phyloP scores from a whole-genome alignment of 306 rosid species.

The Casuarina glauca region DNA sequence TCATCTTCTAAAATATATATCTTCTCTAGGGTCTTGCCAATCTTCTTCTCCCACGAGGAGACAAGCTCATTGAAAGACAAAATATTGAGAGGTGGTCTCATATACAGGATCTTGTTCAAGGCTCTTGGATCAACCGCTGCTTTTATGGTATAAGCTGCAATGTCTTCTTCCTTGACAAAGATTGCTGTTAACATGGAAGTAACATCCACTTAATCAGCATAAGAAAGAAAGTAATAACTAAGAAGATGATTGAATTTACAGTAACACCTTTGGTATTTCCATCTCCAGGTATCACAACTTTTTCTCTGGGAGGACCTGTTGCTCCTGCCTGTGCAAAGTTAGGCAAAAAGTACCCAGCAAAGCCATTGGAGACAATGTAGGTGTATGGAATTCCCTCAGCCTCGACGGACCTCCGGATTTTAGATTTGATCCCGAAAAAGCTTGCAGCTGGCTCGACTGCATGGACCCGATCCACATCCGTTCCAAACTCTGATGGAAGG shows the following conservation, averaged over 20 bases:
- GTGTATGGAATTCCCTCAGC: constrained; percentile 40
- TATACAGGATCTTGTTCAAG: constrained; percentile 38
- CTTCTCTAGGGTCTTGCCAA: constrained; percentile 39
- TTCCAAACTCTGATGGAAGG: constrained; percentile 50
- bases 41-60: constrained; percentile 48
- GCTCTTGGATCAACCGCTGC: constrained; percentile 42
- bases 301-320: constrained; percentile 46
- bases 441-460: constrained; percentile 28
- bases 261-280: constrained; percentile 43
- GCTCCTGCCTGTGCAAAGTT: constrained; percentile 27
- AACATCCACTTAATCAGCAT: not conserved
- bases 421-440: not conserved
- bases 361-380: constrained; percentile 16
- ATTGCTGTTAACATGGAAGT: constrained; percentile 23
- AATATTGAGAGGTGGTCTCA: constrained; percentile 42
- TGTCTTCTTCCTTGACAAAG: constrained; percentile 40
- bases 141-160: constrained; percentile 30
- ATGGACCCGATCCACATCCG: constrained; percentile 39
- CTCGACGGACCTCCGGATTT: constrained; percentile 29
- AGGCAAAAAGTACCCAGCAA: constrained; percentile 31
- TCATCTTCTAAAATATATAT: constrained; percentile 38
- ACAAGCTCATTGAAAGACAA: constrained; percentile 38
- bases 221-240: not conserved
- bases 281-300: constrained; percentile 42
- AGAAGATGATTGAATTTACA: not conserved